Evolutionary conservation across 805 yeast genomes (phyloP).

Genomic region (Kluyveromyces siamensis): DNA sequence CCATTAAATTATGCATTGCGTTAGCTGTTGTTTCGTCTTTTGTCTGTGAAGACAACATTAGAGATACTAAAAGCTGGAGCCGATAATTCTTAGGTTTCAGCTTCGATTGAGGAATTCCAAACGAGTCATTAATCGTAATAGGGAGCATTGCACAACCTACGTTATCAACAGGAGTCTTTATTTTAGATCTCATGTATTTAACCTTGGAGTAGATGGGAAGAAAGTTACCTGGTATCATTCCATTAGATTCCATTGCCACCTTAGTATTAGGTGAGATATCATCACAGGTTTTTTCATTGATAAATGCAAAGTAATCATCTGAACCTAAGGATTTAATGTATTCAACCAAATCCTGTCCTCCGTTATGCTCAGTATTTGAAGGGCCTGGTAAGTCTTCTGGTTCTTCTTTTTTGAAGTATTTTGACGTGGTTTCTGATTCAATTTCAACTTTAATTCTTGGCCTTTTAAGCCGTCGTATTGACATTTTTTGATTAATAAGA

Average conservation of each 20-base stretch:
- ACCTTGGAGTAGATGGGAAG: constrained; percentile 48
- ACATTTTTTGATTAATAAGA: background rate
- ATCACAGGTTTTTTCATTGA: constrained; percentile 18
- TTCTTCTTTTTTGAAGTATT: constrained; percentile 15
- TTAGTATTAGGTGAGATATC: constrained; percentile 6
- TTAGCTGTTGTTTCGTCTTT: constrained; percentile 77
- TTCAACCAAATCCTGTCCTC: constrained; percentile 9
- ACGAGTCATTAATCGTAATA: constrained; percentile 27
- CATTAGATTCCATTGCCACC: constrained; percentile 2
- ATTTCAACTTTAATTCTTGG: constrained; percentile 8
- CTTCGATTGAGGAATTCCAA: constrained; percentile 17
- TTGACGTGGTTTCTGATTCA: constrained; percentile 11
- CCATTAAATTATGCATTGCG: constrained; percentile 58
- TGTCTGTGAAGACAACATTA: constrained; percentile 87
- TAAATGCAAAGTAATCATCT: constrained; percentile 21
- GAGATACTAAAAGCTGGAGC: constrained; percentile 66
- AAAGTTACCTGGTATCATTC: constrained; percentile 38
- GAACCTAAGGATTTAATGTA: constrained; percentile 22
- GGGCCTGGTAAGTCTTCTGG: background rate
- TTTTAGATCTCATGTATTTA: constrained; percentile 54
- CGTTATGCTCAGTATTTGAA: background rate
- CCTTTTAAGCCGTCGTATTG: constrained; percentile 2
- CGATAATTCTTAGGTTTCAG: constrained; percentile 37
- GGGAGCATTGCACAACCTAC: constrained; percentile 73
- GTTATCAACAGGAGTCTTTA: constrained; percentile 78